Evolutionary conservation across 768 basidiomycete species (phyloP).

Genomic region (Kwoniella mangroviensis): DNA sequence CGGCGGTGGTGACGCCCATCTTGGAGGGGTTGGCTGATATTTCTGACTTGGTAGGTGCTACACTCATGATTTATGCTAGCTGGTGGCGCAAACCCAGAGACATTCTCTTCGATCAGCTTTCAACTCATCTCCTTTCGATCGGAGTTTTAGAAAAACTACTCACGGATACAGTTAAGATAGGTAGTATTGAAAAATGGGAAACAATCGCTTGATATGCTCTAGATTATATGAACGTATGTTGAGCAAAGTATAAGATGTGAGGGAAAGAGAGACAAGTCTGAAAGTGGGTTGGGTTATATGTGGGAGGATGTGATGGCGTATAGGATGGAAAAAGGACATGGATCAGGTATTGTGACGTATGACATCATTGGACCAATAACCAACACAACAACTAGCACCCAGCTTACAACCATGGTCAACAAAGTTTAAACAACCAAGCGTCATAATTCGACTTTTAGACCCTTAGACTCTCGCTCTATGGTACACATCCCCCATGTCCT

Average conservation of each 20-base stretch:
- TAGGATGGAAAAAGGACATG: not conserved
- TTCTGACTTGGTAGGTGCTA: conserved; percentile 35
- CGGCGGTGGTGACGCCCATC: conserved; percentile 71
- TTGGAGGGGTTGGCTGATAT: conserved; percentile 52
- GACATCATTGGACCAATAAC: not conserved
- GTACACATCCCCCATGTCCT: not conserved
- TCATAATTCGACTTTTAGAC: conserved; percentile 11
- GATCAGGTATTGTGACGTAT: conserved; percentile 1
- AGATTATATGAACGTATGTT: conserved; percentile 2
- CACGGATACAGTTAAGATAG: conserved; percentile 22
- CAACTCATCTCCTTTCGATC: not conserved
- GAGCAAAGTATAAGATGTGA: conserved; percentile 4
- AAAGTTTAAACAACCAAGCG: conserved; percentile 2
- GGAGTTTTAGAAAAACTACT: not conserved
- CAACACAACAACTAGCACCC: not conserved
- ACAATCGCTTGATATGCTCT: conserved; percentile 14
- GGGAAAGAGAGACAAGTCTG: not conserved
- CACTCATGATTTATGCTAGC: conserved; percentile 18
- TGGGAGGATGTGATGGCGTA: conserved; percentile 1
- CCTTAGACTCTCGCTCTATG: not conserved
- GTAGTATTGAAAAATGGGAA: not conserved
- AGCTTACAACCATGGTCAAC: not conserved
- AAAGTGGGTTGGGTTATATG: not conserved
- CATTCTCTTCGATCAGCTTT: conserved; percentile 7
- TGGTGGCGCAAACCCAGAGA: not conserved